Evolutionary conservation across 2,329 filamentous ascomycete genomes (phyloP), one percentile per base, ranked within the genome.

Genomic region (Venturia aucupariae): DNA sequence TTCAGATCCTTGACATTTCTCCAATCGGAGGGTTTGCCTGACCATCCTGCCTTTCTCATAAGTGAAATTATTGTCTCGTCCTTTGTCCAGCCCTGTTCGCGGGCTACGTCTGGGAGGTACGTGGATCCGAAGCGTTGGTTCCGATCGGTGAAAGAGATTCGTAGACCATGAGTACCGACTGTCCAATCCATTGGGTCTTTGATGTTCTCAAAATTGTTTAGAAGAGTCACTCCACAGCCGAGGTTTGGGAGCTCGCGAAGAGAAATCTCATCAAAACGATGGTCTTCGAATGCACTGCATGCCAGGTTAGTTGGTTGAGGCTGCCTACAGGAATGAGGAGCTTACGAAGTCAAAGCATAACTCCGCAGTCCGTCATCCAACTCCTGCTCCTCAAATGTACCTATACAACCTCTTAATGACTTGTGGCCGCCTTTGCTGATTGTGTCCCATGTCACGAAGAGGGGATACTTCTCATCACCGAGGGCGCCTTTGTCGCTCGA

Each of bases 391-490:
- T 92, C 89, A 72, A 97, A 99, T 2, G 93, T 99, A 69, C 94
- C 94, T 73, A 99, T 97, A 80, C 94, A 99, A 66, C 94, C 94
- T 66, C 94, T 88, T 51, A 99, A 84, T 30, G 83, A 84, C 73
- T 87, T 86, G 68, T 85, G 78, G 35, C 85, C 83, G 63, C 74
- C 79, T 27, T 80, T 75, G 8, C 83, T 85, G 64, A 91, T 70
- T 0, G 85, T 90, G 78, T 97, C 96, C 92, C 93, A 97, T 8
- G 92, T 96, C 59, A 99, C 90, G 74, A 97, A 97, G 46, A 97
- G 82, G 0, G 93, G 93, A 67, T 87, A 85, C 51, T 84, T 81
- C 65, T 70, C 76, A 30, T 41, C 42, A 68, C 66, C 77, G 73
- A 35, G 76, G 80, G 41, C 78, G 5, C 63, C 64, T 67, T 38